Base-by-base conservation (phyloP, 169 alveolate genomes). In the Plasmodium yoelii region DNA sequence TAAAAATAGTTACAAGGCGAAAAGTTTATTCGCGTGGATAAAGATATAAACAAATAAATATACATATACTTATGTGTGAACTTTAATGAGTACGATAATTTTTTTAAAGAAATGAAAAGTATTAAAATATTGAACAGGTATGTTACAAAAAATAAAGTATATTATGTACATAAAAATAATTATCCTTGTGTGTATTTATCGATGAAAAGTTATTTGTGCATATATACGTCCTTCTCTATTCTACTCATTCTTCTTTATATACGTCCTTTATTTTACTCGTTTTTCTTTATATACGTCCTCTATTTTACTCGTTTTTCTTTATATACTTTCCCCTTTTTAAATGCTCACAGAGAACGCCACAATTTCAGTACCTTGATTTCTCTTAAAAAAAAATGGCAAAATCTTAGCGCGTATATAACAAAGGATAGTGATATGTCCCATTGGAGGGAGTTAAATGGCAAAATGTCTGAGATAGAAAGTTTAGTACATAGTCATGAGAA, bases 371-470 rank as follows among this genome's bases (percentile, higher is more conserved):
- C 80, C 2, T 46, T 80, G 49, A 42, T 80, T 15, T 22, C 80
- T 24, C 61, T 63, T 47, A 80, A 80, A 70, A 80, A 67, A n/a
- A 80, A 80, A 55, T 80, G 90, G 90, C 77, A 80, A 57, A 51
- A 80, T 47, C 73, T 80, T 15, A 60, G 90, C 26, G 51, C 70
- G 1, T 80, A 65, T 72, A 65, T 80, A 64, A 80, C 90, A 28
- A 80, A 80, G 46, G 90, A 80, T 9, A 65, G 53, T 53, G 90
- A 80, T 70, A 51, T 67, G 64, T 55, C 82, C 57, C 49, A 63
- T 46, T 80, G 90, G 90, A 49, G 80, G 26, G 82, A 80, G 18
- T 15, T 80, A 71, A 80, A 65, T 46, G 34, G 80, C 10, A 80
- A 80, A 70, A 39, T 80, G 10, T 65, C 39, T 70, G 90, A 80